Evolutionary conservation across 2,329 filamentous ascomycete genomes (phyloP), one percentile per base, ranked within the genome.

Genomic region (Zymoseptoria ardabiliae): DNA sequence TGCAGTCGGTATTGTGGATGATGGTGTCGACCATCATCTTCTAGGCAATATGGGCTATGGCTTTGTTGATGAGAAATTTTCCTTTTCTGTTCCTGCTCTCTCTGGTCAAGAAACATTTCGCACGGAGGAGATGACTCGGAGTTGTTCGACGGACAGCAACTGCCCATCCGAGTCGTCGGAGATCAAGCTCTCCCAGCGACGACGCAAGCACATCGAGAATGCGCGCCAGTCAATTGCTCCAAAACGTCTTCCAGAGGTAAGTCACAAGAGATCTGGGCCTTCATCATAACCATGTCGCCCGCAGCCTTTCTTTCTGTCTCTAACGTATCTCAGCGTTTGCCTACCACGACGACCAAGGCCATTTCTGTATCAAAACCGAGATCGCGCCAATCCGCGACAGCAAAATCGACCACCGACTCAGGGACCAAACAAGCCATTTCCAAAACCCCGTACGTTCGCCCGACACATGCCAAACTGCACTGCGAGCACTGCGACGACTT

Each of bases 401-500:
- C 22, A 22, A 55, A 35, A 50, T 48, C 55, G 51, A 53, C 53
- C 8, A 35, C 56, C 54, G 20, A 35, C 30, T 20, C 57, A 2
- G 60, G 56, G 30, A 59, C 50, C 23, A 70, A 70, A 51, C 62
- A 67, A 55, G 57, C 74, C 50, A 73, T 78, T 65, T 69, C 78
- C 60, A 85, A 83, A 68, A 76, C 81, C 25, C 78, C 81, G 1
- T 81, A 85, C 62, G 76, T 81, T 58, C 86, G 89, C 17, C 88
- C 88, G 23, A 83, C 84, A 67, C 86, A 89, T 61, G 82, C 84
- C 41, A 90, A 89, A 72, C 85, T 90, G 62, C 83, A 82, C 70
- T 96, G 91, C 72, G 71, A 75, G 1, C 76, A 83, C 60, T 96
- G 91, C 76, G 81, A 81, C 55, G 85, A 90, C 58, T 83, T 28